These are phyloP conservation scores for Tritrichomonas musculus DNA, from an alignment of 208 protist species.

Conservation along the genomic window DNA sequence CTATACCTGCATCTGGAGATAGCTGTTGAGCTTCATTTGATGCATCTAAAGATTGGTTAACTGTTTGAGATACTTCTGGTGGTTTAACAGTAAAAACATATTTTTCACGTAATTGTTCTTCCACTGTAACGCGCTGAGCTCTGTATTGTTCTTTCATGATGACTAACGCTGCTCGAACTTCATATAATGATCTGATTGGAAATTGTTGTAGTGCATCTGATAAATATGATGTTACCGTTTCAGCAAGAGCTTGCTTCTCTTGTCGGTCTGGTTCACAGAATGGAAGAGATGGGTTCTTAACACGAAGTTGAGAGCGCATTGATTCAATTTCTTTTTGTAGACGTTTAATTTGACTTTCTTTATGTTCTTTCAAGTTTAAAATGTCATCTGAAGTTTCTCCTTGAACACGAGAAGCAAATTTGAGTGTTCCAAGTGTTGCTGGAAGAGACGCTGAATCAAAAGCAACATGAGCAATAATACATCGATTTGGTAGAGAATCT, in stretches of 20 bases:
- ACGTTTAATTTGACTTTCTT: conserved; percentile 9
- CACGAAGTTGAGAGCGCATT: background rate
- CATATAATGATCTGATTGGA: background rate
- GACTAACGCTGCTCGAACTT: background rate
- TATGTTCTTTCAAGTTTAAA: background rate
- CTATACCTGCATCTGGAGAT: background rate
- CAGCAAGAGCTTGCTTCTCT: background rate
- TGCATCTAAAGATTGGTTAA: too few species aligned
- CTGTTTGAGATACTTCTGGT: background rate
- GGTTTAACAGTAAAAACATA: conserved; percentile 16
- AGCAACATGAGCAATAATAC: background rate
- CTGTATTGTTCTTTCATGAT: conserved; percentile 20
- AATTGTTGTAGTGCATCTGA: conserved; percentile 20
- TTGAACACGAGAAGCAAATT: background rate
- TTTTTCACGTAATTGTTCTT: conserved; percentile 18
- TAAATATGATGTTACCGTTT: background rate
- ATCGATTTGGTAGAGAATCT: background rate
- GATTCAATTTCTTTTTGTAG: conserved; percentile 2
- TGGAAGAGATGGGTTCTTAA: background rate
- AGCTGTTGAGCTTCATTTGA: background rate
- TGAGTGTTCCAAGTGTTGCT: background rate
- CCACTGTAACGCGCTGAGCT: background rate
- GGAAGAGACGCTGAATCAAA: background rate
- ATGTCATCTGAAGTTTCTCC: conserved; percentile 29
- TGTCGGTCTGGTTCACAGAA: conserved; percentile 11